These are phyloP conservation scores for Brassica hybrid DNA, from an alignment of 441 rosid species.

Conservation along the genomic window DNA sequence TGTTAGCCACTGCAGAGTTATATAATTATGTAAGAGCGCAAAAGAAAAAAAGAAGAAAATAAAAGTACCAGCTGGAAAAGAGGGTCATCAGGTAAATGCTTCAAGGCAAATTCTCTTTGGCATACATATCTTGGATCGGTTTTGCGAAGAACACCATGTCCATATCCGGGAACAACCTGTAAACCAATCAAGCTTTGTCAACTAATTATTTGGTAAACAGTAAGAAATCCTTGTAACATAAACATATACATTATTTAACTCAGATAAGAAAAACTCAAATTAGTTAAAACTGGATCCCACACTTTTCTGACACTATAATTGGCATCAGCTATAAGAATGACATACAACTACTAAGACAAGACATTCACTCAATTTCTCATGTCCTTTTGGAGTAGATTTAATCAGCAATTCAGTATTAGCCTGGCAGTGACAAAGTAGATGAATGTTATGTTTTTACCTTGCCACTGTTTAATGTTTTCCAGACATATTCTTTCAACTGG, in stretches of 20 bases:
- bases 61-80: constrained; percentile 80
- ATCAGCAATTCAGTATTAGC: not conserved
- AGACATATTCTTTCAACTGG: constrained; percentile 80
- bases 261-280: too few relatives aligned
- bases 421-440: not conserved
- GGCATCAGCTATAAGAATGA: not conserved
- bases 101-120: constrained; percentile 94
- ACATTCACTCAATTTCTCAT: not conserved
- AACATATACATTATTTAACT: too few relatives aligned
- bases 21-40: not conserved
- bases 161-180: constrained; percentile 95
- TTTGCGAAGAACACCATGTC: constrained; percentile 91
- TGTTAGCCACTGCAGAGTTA: constrained; percentile 26
- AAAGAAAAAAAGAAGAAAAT: not conserved
- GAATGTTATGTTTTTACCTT: constrained; percentile 58
- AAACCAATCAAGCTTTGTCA: constrained; percentile 14
- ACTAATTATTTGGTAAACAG: not conserved
- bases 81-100: constrained; percentile 91
- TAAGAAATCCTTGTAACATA: too few relatives aligned
- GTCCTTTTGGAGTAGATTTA: not conserved
- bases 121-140: constrained; percentile 92
- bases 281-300: constrained; percentile 9
- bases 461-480: constrained; percentile 92
- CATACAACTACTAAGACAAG: not conserved
- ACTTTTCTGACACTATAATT: not conserved